phyloP scores from a whole-genome alignment of 257 asterid genomes.

The Nicotiana tabacum region DNA sequence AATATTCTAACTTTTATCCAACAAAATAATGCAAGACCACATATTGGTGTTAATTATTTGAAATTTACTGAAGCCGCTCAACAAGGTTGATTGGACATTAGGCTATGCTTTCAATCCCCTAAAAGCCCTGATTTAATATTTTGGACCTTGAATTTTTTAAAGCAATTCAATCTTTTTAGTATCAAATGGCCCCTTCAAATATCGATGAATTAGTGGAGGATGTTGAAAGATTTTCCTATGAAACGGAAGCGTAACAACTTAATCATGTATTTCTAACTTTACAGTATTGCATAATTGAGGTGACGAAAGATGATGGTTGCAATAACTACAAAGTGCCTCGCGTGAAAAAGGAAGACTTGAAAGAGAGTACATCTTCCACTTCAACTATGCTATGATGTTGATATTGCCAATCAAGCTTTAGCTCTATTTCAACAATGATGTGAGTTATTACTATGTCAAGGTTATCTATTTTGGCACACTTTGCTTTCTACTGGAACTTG shows the following conservation, averaged over 20 bases:
- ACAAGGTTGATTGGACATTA: slow-evolving; percentile 3
- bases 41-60: slow-evolving; percentile 7
- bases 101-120: neutral
- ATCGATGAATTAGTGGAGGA: slow-evolving; percentile 1
- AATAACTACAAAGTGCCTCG: neutral
- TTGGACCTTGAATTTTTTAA: neutral
- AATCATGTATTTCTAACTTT: slow-evolving; percentile 11
- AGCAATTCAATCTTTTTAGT: neutral
- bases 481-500: neutral
- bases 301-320: neutral
- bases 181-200: neutral
- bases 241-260: neutral
- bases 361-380: neutral
- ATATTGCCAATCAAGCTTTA: neutral
- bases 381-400: neutral
- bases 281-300: slow-evolving; percentile 2
- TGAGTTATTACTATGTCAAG: neutral
- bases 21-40: slow-evolving; percentile 15
- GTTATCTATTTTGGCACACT: neutral
- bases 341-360: slow-evolving; percentile 2
- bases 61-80: slow-evolving; percentile 1
- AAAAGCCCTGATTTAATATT: slow-evolving; percentile 7
- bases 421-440: neutral
- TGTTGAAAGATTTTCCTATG: slow-evolving; percentile 10
- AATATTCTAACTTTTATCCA: neutral